Percentiles rank a stretch among this genome's conserved stretches.
These are phyloP conservation scores for Zymoseptoria passerinii DNA, from an alignment of 2,329 filamentous ascomycete genomes.

Conservation along the genomic window DNA sequence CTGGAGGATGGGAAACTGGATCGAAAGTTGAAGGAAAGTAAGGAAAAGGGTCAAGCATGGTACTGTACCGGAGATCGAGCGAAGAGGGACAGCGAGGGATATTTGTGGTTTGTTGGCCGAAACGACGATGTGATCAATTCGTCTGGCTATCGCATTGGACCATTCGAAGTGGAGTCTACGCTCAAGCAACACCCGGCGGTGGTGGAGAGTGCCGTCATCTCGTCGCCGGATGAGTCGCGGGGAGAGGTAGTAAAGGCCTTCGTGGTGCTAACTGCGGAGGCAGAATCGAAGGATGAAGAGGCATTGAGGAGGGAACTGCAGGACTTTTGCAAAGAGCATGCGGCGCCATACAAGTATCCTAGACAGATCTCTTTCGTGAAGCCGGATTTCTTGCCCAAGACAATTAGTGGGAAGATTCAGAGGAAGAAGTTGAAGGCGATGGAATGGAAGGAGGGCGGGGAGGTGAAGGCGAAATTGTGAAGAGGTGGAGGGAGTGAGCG, in stretches of 20 bases:
- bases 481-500: too few relatives aligned
- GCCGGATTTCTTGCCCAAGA: conserved; percentile 33
- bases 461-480: conserved; percentile 17
- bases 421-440: conserved; percentile 32
- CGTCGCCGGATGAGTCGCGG: conserved; percentile 31
- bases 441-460: conserved; percentile 26
- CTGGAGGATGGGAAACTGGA: conserved; percentile 22
- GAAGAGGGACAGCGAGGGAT: conserved; percentile 89
- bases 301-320: conserved; percentile 31
- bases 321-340: conserved; percentile 34
- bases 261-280: conserved; percentile 29
- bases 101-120: conserved; percentile 98
- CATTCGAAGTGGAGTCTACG: conserved; percentile 37
- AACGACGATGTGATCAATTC: conserved; percentile 64
- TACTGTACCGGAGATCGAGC: conserved; percentile 53
- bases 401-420: conserved; percentile 29
- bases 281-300: conserved; percentile 11
- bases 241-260: conserved; percentile 38
- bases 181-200: conserved; percentile 34
- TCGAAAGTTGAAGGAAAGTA: conserved; percentile 10
- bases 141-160: conserved; percentile 34
- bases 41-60: conserved; percentile 13
- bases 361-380: conserved; percentile 28
- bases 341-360: conserved; percentile 33
- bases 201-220: conserved; percentile 35